phyloP scores from a whole-genome alignment of 23 red algal genomes.

The Gracilaria domingensis region DNA sequence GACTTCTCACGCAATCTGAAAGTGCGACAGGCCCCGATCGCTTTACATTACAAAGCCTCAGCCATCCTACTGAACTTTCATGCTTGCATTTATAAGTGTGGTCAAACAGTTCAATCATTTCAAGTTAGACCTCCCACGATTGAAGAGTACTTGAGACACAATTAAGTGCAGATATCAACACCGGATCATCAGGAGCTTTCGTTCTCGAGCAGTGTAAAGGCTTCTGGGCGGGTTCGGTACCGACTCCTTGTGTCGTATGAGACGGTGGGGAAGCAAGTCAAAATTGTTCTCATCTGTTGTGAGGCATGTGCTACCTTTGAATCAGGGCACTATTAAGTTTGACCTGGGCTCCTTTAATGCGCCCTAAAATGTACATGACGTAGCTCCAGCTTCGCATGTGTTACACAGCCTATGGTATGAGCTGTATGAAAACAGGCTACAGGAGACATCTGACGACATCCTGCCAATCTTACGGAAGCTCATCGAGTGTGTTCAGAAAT shows the following conservation, averaged over 20 bases:
- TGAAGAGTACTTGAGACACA: neutral
- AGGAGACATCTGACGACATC: neutral
- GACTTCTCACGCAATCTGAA: neutral
- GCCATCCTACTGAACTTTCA: constrained; percentile 14
- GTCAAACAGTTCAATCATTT: neutral
- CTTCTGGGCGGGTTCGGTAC: too few species aligned
- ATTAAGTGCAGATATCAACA: neutral
- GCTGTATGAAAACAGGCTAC: neutral
- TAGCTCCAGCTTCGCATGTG: constrained; percentile 18
- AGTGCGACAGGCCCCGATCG: neutral
- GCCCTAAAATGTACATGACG: neutral
- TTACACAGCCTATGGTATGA: constrained; percentile 7
- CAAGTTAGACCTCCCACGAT: neutral
- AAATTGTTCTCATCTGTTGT: neutral
- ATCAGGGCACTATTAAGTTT: neutral
- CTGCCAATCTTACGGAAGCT: neutral
- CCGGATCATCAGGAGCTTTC: too few species aligned
- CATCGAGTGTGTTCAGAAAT: constrained; percentile 9
- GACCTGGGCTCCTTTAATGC: constrained; percentile 24
- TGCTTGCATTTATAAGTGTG: neutral
- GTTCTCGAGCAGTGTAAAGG: too few species aligned
- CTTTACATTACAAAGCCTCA: neutral
- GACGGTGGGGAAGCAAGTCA: neutral
- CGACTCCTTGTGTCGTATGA: constrained; percentile 7
- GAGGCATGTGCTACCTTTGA: neutral